Base-by-base conservation (phyloP, 169 alveolate species). In the Cryptosporidium ryanae region DNA sequence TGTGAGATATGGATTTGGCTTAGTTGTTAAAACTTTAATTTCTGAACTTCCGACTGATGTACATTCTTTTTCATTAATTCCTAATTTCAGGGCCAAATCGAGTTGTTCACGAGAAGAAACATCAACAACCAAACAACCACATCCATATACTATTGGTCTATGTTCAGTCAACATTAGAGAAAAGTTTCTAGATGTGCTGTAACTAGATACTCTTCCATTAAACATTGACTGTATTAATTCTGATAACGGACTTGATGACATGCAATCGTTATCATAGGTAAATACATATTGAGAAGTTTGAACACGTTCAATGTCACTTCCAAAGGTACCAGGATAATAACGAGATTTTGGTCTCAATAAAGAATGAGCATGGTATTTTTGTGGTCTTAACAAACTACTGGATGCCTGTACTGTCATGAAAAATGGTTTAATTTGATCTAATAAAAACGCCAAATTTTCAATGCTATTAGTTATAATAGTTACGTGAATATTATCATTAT, bases 71-170 rank as follows among this genome's bases (percentile, higher is more conserved):
- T 29, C 23, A 59, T 6, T 43, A 38, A 38, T 13, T 3, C 87
- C 71, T 43, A 76, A 63, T 3, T 61, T 57, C 17, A 2, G 3
- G 13, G 64, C 65, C 5, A 76, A 27, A 12, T 34, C 34, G 2
- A 76, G 31, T 10, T 76, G 71, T 5, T 7, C 46, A 3, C 29
- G 25, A 2, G 3, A 34, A 0, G 87, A 55, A 1, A 25, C 87
- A 76, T 76, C 87, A 2, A 76, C 71, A 54, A 76, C 87, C 21
- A 76, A 13, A 59, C 87, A 76, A 21, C 71, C 63, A 25, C 87
- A 76, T 0, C 76, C 68, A 18, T 31, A 13, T 17, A 76, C 64
- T 5, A 57, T 71, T 46, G 87, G 87, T 17, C 10, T 21, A 10
- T 32, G n/a, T 0, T 5, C 21, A 23, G 68, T 13, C 13, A 32